Evolutionary conservation across 306 rosid genomes (phyloP), one percentile per base, ranked within the genome.

Genomic region (Leucaena leucocephala): DNA sequence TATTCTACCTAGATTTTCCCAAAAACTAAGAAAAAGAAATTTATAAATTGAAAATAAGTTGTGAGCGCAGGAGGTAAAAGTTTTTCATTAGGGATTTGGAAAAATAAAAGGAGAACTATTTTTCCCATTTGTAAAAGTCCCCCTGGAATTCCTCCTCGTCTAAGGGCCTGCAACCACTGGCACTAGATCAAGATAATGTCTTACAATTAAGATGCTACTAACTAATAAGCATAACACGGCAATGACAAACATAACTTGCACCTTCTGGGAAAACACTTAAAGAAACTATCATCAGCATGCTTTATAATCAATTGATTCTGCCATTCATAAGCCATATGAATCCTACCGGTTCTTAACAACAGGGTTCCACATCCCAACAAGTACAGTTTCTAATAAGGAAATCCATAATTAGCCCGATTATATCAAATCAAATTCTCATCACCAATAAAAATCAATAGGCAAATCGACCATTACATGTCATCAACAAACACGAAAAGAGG

Each of bases 361-460:
- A 63, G 6, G 21, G 17, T 63, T 15, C 38, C 15, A 22, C 65
- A 35, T 63, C 68, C 21, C 38, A 15, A 63, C 39, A 63, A 35
- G 44, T 3, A 10, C 14, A 9, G 38, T 10, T 58, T 58, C 36
- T 19, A 10, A 22, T 7, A n/a, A 3, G 13, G 38, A 70, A 70
- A 14, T 40, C 59, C 59, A 71, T 50, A 3, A 52, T 17, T 17
- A n/a, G 3, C 63, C 48, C 34, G 49, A 66, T 17, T 43, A 14
- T 8, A 52, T 52, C 48, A 52, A 72, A 52, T 72, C 48, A 72
- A 72, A 72, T 21, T n/a, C 34, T 34, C 63, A 52, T 10, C 48
- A n/a, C 44, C 61, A 14, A 8, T 2, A 21, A 44, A 71, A 71
- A 19, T 16, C 7, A 49, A 71, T 3, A 9, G 34, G 63, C 62